Evolutionary conservation across 2,329 filamentous ascomycete species (phyloP), one percentile per base, ranked within the genome.

Genomic region (Colletotrichum magnum): DNA sequence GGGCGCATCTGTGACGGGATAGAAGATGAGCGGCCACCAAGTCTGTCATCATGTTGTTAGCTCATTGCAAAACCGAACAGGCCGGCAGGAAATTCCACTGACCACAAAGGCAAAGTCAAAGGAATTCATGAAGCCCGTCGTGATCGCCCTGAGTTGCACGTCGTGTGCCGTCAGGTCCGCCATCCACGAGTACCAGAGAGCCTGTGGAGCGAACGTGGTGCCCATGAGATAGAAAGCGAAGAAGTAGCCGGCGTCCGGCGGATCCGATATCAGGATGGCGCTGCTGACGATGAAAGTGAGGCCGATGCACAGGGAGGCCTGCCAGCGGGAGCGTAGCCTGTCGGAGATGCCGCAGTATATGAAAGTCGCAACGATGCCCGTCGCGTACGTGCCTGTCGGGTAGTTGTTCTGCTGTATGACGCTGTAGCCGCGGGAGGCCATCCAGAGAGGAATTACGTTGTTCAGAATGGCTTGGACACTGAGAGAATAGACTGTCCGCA

Each of bases 181-280:
- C 80, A 84, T 83, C 82, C 82, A 84, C 0, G 80, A 79, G 70
- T 84, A 84, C 82, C 82, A 84, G 18, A 84, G 73, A 5, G 82
- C 82, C 64, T 84, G 82, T 1, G 82, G 82, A 2, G 82, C 82
- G 61, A 81, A 84, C 0, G 81, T 83, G 0, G 82, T 83, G 3
- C 82, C 82, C 2, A 84, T 76, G 1, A 83, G 72, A 70, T 83
- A 84, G 67, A 83, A 84, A 6, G 82, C 81, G 52, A 83, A 79
- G 63, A 84, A 84, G 64, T 82, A 78, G 39, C 76, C 81, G 0
- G 77, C 78, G 47, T 81, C 77, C 6, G 70, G 64, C 1, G 80
- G 79, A 13, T 77, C 72, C 6, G 79, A 75, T 24, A 82, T 77
- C 6, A 82, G 68, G 6, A 82, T 79, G 15, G 80, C 76, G 68